Evolutionary conservation across 2,329 filamentous ascomycete species (phyloP), one percentile per base, ranked within the genome.

Genomic region (Phoma sp.): DNA sequence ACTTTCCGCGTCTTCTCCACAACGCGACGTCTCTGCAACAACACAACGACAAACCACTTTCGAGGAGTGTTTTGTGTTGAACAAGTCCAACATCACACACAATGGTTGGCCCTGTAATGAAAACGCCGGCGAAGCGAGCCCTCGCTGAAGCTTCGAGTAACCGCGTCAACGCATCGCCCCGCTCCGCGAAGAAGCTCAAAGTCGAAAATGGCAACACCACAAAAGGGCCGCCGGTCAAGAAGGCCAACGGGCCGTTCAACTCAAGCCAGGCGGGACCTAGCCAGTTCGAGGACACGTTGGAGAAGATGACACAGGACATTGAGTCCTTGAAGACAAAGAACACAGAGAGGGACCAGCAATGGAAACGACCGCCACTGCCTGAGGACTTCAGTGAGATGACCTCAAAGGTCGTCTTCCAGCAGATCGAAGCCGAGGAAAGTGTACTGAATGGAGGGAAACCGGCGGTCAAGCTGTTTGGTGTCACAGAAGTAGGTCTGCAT

Each of bases 251-350:
- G 60, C 88, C 86, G 6, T 72, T 74, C 50, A 64, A 70, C 73
- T 87, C 55, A 82, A 60, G 94, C 90, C 85, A 60, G 93, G 90
- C 91, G 93, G 62, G 56, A 75, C 97, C 96, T 79, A 96, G 92
- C 74, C 85, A 89, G 51, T 99, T 99, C 74, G 95, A 98, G 77
- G 92, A 97, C 72, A 91, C 96, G 2, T 83, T 99, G 58, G 94
- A 97, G 82, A 96, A 96, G 80, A 85, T 99, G 76, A 95, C 92
- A 58, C 94, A 98, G 76, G 92, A 97, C 72, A 93, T 98, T 58
- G 88, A 85, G 22, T 90, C 88, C 19, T 81, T 96, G 64, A 96
- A 93, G 80, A 84, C 91, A 68, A 91, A 84, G 76, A 98, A 96
- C 76, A 84, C 90, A 2, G 95, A 99, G 73, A 96, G 88, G 74